Conservation (phyloP, 306 rosid species). For the Dalbergia cultrata region DNA sequence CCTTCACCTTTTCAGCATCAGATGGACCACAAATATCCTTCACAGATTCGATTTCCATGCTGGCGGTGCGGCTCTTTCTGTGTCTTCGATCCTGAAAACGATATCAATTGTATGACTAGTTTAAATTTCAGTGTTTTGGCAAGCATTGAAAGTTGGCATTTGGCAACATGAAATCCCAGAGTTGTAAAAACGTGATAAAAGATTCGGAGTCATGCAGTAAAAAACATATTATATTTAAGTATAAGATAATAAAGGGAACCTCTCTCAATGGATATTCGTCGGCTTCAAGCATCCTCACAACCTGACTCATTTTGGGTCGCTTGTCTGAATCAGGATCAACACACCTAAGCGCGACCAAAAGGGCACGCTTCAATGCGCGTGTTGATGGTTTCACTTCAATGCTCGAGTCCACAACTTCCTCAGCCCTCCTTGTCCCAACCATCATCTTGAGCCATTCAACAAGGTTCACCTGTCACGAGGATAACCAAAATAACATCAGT, state of each 20-base stretch:
- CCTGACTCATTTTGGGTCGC: constrained; percentile 86
- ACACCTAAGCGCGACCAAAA: constrained; percentile 74
- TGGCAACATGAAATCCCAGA: not conserved
- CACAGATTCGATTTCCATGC: constrained; percentile 82
- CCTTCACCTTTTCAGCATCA: constrained; percentile 53
- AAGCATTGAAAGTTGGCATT: not conserved
- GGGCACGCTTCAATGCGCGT: constrained; percentile 72
- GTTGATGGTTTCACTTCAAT: constrained; percentile 72
- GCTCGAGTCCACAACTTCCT: constrained; percentile 71
- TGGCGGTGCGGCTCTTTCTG: constrained; percentile 68
- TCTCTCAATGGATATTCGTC: constrained; percentile 78
- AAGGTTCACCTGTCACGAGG: constrained; percentile 73
- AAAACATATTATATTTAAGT: not conserved
- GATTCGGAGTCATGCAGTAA: not conserved
- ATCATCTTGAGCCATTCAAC: constrained; percentile 86
- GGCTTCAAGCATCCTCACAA: constrained; percentile 78
- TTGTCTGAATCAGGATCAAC: constrained; percentile 77
- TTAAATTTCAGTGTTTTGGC: not conserved
- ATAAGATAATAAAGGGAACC: constrained; percentile 45
- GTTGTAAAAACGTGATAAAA: constrained; percentile 7
- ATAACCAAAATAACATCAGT: constrained; percentile 10
- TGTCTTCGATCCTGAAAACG: constrained; percentile 84
- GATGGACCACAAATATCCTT: constrained; percentile 67
- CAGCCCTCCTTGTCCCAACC: constrained; percentile 81
- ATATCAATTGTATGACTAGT: constrained; percentile 1